phyloP scores from a whole-genome alignment of 2,329 filamentous ascomycete species.

The Pseudopithomyces chartarum region DNA sequence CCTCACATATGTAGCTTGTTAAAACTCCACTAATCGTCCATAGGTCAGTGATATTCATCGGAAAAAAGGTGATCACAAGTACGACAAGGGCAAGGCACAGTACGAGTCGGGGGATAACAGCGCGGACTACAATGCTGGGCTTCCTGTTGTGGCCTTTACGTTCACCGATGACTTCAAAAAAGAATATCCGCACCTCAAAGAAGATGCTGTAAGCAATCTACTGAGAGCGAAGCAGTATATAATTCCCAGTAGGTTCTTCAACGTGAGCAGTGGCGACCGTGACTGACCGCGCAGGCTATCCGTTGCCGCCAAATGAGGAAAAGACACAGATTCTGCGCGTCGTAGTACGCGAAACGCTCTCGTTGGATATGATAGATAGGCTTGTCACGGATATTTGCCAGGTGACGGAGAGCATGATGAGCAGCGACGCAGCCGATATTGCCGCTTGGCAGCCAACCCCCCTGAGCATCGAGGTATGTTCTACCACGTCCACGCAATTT shows the following conservation, averaged over 20 bases:
- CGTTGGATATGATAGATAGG: constrained; percentile 68
- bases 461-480: constrained; percentile 42
- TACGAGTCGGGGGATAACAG: constrained; percentile 55
- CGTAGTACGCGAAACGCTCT: constrained; percentile 70
- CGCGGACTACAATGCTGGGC: constrained; percentile 66
- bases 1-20: constrained; percentile 28
- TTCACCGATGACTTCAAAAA: constrained; percentile 66
- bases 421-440: constrained; percentile 58
- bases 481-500: not conserved
- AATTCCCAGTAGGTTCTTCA: constrained; percentile 61
- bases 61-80: constrained; percentile 54
- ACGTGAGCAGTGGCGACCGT: not conserved
- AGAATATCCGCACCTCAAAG: constrained; percentile 66
- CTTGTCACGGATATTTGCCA: constrained; percentile 65
- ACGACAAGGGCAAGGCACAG: constrained; percentile 48
- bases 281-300: constrained; percentile 57
- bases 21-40: constrained; percentile 2
- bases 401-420: constrained; percentile 66
- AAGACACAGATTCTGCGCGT: constrained; percentile 70
- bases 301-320: constrained; percentile 66
- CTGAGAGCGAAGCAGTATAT: constrained; percentile 72
- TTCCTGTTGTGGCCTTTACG: constrained; percentile 71
- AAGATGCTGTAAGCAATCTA: constrained; percentile 66
- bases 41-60: constrained; percentile 68
- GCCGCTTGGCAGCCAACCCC: constrained; percentile 52